These are phyloP conservation scores for Kitagawia praeruptora DNA, from an alignment of 129 eudicot species.

Conservation along the genomic window DNA sequence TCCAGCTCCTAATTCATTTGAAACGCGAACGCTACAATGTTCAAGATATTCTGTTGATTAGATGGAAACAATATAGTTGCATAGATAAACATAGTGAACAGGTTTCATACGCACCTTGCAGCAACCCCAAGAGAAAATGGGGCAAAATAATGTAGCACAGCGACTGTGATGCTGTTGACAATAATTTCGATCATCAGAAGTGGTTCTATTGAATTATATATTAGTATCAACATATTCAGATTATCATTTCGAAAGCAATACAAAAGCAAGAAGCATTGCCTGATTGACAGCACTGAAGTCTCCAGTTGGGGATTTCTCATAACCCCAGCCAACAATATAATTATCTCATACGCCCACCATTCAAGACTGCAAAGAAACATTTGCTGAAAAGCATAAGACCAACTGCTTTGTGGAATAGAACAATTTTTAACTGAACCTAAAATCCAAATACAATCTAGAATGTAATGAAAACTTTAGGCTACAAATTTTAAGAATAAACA, in stretches of 20 bases:
- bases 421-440: too few relatives aligned
- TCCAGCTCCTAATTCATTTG: constrained; percentile 23
- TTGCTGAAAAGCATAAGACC: neutral
- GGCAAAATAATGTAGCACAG: neutral
- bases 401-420: neutral
- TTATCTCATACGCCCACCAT: constrained; percentile 13
- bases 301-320: constrained; percentile 9
- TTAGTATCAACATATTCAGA: neutral
- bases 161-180: neutral
- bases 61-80: neutral
- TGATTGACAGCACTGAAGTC: constrained; percentile 9
- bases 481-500: neutral
- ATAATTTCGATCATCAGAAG: neutral
- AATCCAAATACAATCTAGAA: too few relatives aligned
- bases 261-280: neutral
- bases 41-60: neutral
- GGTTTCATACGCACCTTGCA: neutral
- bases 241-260: neutral
- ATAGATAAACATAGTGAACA: neutral
- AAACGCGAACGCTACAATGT: neutral
- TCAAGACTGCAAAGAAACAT: constrained; percentile 8
- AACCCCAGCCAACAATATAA: constrained; percentile 1
- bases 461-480: neutral
- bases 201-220: neutral
- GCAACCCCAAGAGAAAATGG: constrained; percentile 8